Evolutionary conservation across 441 rosid genomes (phyloP).

Genomic region (Populus hybrid): DNA sequence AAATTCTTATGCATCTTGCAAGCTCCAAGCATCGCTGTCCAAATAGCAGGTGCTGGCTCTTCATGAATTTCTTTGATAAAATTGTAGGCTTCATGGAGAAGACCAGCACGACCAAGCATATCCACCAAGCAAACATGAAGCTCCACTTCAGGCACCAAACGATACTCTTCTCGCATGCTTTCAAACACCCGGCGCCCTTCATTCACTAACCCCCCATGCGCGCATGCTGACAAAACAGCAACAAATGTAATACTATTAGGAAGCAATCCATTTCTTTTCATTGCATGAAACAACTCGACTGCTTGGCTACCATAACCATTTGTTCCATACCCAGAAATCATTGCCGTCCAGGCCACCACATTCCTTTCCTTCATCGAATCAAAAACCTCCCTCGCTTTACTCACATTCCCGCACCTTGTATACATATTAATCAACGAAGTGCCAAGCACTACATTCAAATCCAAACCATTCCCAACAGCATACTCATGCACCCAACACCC

Average conservation of each 20-base stretch:
- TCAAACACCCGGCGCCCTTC: constrained; percentile 49
- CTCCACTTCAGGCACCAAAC: constrained; percentile 55
- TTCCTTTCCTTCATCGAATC: constrained; percentile 58
- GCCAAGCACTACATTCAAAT: constrained; percentile 63
- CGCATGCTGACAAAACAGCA: constrained; percentile 81
- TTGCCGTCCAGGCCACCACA: constrained; percentile 81
- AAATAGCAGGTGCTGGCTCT: constrained; percentile 61
- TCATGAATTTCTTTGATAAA: constrained; percentile 42
- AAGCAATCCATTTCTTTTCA: constrained; percentile 38
- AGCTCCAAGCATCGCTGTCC: constrained; percentile 96
- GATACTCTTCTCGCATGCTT: constrained; percentile 53
- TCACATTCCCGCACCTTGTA: constrained; percentile 64
- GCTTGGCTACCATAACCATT: constrained; percentile 71
- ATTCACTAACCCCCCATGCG: constrained; percentile 70
- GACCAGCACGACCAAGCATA: constrained; percentile 90
- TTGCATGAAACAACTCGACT: constrained; percentile 46
- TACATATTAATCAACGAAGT: constrained; percentile 83
- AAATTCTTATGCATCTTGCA: constrained; percentile 90
- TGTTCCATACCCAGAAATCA: constrained; percentile 82
- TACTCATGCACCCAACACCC: constrained; percentile 72
- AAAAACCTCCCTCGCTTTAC: constrained; percentile 57
- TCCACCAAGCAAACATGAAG: constrained; percentile 82
- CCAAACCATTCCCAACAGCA: constrained; percentile 29
- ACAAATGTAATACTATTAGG: constrained; percentile 75
- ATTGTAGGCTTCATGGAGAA: constrained; percentile 55